Percentiles rank a stretch among this genome's conserved stretches.
Conservation (phyloP, 495 filamentous ascomycete species). For the Monascus purpureus region DNA sequence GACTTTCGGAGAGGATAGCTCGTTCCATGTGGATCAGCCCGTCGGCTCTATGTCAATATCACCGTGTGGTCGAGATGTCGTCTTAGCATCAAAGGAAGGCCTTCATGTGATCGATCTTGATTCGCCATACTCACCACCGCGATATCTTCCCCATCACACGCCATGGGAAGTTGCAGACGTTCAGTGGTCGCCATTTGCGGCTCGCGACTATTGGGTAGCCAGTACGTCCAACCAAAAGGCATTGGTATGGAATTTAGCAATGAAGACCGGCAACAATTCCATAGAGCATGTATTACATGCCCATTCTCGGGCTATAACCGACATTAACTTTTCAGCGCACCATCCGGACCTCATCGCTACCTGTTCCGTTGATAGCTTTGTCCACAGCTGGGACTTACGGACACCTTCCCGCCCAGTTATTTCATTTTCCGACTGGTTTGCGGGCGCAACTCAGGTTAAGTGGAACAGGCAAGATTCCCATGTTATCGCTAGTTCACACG, state of each 20-base stretch:
- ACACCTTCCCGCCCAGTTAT: slow-evolving; percentile 58
- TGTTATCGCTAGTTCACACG: slow-evolving; percentile 81
- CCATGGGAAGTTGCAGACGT: slow-evolving; percentile 98
- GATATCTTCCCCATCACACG: slow-evolving; percentile 71
- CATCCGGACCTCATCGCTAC: slow-evolving; percentile 82
- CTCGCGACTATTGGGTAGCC: slow-evolving; percentile 81
- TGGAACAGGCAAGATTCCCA: slow-evolving; percentile 80
- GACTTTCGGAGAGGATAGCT: slow-evolving; percentile 74
- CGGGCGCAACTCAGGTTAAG: slow-evolving; percentile 90
- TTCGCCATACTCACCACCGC: slow-evolving; percentile 75
- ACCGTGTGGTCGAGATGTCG: slow-evolving; percentile 82
- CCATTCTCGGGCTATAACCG: slow-evolving; percentile 83
- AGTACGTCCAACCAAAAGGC: slow-evolving; percentile 93
- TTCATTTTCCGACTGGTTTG: slow-evolving; percentile 87
- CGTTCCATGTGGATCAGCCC: slow-evolving; percentile 68
- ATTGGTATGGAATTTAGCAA: slow-evolving; percentile 83
- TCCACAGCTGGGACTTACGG: slow-evolving; percentile 87
- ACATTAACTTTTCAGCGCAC: slow-evolving; percentile 93
- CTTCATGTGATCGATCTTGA: slow-evolving; percentile 91
- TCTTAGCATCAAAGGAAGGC: slow-evolving; percentile 73
- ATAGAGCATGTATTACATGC: slow-evolving; percentile 85
- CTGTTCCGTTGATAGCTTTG: slow-evolving; percentile 84
- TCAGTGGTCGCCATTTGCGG: slow-evolving; percentile 91
- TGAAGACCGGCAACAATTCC: slow-evolving; percentile 54
- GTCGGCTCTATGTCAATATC: slow-evolving; percentile 75